These are phyloP conservation scores for Rosa persica DNA, from an alignment of 306 rosid species.

Conservation along the genomic window DNA sequence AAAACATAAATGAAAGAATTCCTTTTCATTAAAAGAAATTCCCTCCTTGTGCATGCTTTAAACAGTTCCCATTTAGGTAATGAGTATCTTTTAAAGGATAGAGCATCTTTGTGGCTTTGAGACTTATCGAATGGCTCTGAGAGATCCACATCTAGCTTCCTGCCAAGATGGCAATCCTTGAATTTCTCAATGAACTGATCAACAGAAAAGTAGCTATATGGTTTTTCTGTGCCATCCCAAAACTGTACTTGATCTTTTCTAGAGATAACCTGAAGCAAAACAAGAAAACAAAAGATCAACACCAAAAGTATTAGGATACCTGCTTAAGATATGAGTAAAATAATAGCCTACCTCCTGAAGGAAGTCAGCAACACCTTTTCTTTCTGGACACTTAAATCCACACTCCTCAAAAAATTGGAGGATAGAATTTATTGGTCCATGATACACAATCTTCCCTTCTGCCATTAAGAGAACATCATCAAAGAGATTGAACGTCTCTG, in stretches of 20 bases:
- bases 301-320: not conserved
- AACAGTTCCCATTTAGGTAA: slow-evolving; percentile 63
- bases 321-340: not conserved
- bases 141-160: slow-evolving; percentile 52
- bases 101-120: slow-evolving; percentile 45
- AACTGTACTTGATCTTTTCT: slow-evolving; percentile 77
- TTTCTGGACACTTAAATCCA: slow-evolving; percentile 83
- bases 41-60: slow-evolving; percentile 68
- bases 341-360: slow-evolving; percentile 63
- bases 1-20: slow-evolving; percentile 69
- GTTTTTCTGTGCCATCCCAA: slow-evolving; percentile 54
- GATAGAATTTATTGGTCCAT: slow-evolving; percentile 58
- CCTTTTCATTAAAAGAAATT: slow-evolving; percentile 71
- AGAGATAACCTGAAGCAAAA: slow-evolving; percentile 55
- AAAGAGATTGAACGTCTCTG: slow-evolving; percentile 74
- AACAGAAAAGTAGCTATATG: slow-evolving; percentile 59
- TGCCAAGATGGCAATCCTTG: slow-evolving; percentile 52
- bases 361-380: slow-evolving; percentile 90
- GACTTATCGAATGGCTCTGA: slow-evolving; percentile 58
- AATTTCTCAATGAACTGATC: slow-evolving; percentile 55
- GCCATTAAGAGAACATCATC: slow-evolving; percentile 79
- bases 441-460: slow-evolving; percentile 76
- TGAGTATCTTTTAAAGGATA: slow-evolving; percentile 57
- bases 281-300: not conserved
- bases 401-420: slow-evolving; percentile 63